phyloP scores from a whole-genome alignment of 2,329 filamentous ascomycete genomes.

The Monilinia fructigena region DNA sequence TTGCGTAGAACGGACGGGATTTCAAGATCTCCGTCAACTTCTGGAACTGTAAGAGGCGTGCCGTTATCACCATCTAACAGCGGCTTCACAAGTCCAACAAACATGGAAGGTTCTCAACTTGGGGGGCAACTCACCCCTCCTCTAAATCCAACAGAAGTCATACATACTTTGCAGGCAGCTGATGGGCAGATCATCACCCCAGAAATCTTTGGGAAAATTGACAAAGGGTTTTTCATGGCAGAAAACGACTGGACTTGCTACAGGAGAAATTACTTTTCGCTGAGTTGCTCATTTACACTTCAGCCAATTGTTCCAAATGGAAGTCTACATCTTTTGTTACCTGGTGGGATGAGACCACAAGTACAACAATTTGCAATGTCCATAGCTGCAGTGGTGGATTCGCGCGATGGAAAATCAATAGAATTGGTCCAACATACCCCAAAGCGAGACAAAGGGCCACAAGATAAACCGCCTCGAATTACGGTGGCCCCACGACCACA shows the following conservation, averaged over 20 bases:
- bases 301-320: slow-evolving; percentile 46
- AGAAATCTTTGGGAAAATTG: slow-evolving; percentile 64
- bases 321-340: slow-evolving; percentile 43
- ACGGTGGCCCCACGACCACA: slow-evolving; percentile 39
- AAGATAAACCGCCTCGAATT: slow-evolving; percentile 57
- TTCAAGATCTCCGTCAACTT: slow-evolving; percentile 38
- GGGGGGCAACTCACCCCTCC: slow-evolving; percentile 38
- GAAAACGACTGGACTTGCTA: slow-evolving; percentile 74
- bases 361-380: slow-evolving; percentile 64
- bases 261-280: slow-evolving; percentile 69
- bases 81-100: slow-evolving; percentile 40
- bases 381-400: slow-evolving; percentile 66
- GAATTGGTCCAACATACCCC: slow-evolving; percentile 75
- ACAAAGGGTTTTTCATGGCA: slow-evolving; percentile 66
- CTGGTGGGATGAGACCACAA: slow-evolving; percentile 27
- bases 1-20: slow-evolving; percentile 38
- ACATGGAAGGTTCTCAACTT: slow-evolving; percentile 37
- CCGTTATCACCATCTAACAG: slow-evolving; percentile 40
- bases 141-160: slow-evolving; percentile 42
- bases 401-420: slow-evolving; percentile 59
- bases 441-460: slow-evolving; percentile 69
- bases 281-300: slow-evolving; percentile 63
- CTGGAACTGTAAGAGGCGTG: slow-evolving; percentile 35
- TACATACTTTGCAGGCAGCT: slow-evolving; percentile 49
- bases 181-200: slow-evolving; percentile 55